A percentile compares a stretch with the other conserved stretches of the same genome.
phyloP scores from a whole-genome alignment of 352 stramenopile species.

The Globisporangium mamillatum region DNA sequence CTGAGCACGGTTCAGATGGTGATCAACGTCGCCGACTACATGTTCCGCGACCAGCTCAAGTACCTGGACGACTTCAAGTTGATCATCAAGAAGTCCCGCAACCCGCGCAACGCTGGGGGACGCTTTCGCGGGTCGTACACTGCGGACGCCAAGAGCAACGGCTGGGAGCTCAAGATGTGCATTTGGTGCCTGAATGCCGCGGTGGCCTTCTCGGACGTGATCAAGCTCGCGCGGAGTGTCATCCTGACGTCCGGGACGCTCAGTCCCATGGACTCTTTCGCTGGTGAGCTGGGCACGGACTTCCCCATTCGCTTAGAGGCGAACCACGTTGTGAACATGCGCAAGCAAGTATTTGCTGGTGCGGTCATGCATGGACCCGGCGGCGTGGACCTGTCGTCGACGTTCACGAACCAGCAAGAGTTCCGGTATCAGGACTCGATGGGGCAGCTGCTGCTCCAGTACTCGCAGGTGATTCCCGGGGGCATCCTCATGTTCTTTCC shows the following conservation, averaged over 20 bases:
- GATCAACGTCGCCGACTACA: constrained; percentile 73
- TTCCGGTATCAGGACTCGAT: constrained; percentile 81
- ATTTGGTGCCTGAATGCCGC: constrained; percentile 86
- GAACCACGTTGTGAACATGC: constrained; percentile 87
- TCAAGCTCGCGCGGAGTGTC: constrained; percentile 58
- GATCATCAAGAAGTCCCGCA: constrained; percentile 41
- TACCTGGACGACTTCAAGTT: constrained; percentile 84
- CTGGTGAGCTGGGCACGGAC: constrained; percentile 70
- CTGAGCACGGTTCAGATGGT: constrained; percentile 58
- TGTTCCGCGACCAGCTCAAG: constrained; percentile 77
- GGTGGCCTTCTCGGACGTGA: constrained; percentile 80
- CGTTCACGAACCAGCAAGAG: constrained; percentile 81
- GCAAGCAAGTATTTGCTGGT: constrained; percentile 81
- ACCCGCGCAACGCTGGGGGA: constrained; percentile 10
- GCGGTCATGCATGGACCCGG: constrained; percentile 66
- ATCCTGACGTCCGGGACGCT: constrained; percentile 85
- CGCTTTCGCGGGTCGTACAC: constrained; percentile 21
- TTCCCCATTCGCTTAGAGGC: constrained; percentile 82
- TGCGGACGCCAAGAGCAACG: constrained; percentile 22
- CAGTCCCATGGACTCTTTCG: constrained; percentile 88
- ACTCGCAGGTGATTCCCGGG: constrained; percentile 61
- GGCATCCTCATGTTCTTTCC: constrained; percentile 87
- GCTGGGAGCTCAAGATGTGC: constrained; percentile 73
- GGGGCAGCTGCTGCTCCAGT: constrained; percentile 70
- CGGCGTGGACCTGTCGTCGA: constrained; percentile 67